Evolutionary conservation across 768 basidiomycete species (phyloP), one percentile per base, ranked within the genome.

Genomic region (Cubamyces sp.): DNA sequence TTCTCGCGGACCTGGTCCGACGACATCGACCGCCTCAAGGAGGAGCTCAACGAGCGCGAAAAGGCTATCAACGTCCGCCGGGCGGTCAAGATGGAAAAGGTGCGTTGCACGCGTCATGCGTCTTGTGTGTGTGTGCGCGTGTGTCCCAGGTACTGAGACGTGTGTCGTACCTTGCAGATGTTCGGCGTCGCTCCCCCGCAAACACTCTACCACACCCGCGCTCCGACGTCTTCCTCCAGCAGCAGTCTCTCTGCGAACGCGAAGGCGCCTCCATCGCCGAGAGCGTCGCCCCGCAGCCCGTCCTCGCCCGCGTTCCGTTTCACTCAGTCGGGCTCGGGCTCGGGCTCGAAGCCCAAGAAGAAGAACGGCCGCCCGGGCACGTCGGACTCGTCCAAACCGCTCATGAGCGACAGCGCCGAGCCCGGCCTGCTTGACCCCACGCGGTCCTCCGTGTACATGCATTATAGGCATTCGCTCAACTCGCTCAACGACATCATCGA

Each of bases 51-150:
- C 67, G 85, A 84, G 28, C 80, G 76, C 65, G 91, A 93, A 71
- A 92, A 91, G 76, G 87, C 88, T 15, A 82, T 88, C 69, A 90
- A 90, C 68, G 91, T 94, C 48, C 81, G 86, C 51, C 77, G 92
- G 53, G 91, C 91, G 41, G 81, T 87, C 70, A 94, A 94, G 75
- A 93, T 94, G 91, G 91, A 93, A 75, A 88, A 90, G 85, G 92
- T 90, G 57, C 30, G 80, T 71, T 42, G n/a, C 16, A 23, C 26
- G 18, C n/a, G n/a, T n/a, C n/a, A n/a, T n/a, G n/a, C n/a, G n/a
- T n/a, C n/a, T n/a, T n/a, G n/a, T n/a, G n/a, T n/a, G n/a, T n/a
- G n/a, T n/a, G 26, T 48, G 49, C 21, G 12, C 37, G 0, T 15
- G 60, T 53, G 46, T 26, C 21, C 49, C 16, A 50, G 16, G 34